These are phyloP conservation scores for Lachnellula arida DNA, from an alignment of 2,329 filamentous ascomycete genomes.

Conservation along the genomic window DNA sequence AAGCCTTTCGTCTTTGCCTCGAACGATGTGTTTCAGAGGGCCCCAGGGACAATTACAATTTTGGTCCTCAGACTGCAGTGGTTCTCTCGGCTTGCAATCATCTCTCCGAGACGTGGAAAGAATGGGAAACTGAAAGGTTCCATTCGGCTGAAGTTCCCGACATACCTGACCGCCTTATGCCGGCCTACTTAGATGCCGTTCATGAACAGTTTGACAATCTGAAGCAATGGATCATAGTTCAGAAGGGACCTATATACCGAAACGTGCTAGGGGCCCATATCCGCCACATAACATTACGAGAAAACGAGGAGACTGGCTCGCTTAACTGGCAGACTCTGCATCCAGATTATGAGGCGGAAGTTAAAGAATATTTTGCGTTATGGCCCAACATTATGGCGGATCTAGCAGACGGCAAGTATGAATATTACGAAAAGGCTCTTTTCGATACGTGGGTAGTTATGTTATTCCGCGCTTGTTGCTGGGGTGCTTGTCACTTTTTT, in stretches of 20 bases:
- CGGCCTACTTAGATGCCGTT: constrained; percentile 2
- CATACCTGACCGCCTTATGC: neutral
- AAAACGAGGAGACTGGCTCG: constrained; percentile 5
- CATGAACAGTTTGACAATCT: neutral
- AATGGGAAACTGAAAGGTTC: neutral
- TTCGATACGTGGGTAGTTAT: constrained; percentile 20
- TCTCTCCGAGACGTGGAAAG: constrained; percentile 10
- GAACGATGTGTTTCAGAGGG: constrained; percentile 12
- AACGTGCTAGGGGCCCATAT: constrained; percentile 17
- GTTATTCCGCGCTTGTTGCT: constrained; percentile 23
- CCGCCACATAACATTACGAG: constrained; percentile 9
- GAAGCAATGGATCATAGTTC: neutral
- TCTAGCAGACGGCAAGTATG: constrained; percentile 6
- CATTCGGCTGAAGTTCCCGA: neutral
- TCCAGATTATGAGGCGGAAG: constrained; percentile 14
- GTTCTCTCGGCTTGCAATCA: constrained; percentile 3
- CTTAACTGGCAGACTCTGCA: neutral
- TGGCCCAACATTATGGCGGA: constrained; percentile 15
- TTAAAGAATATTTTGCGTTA: constrained; percentile 14
- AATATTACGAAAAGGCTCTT: constrained; percentile 7
- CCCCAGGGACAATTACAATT: neutral
- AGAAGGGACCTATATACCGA: constrained; percentile 4
- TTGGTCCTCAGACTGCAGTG: constrained; percentile 1
- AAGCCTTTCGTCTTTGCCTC: constrained; percentile 15
- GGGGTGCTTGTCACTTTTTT: constrained; percentile 21